Base-by-base conservation (phyloP, 495 filamentous ascomycete species). In the Penicillium coprophilum region DNA sequence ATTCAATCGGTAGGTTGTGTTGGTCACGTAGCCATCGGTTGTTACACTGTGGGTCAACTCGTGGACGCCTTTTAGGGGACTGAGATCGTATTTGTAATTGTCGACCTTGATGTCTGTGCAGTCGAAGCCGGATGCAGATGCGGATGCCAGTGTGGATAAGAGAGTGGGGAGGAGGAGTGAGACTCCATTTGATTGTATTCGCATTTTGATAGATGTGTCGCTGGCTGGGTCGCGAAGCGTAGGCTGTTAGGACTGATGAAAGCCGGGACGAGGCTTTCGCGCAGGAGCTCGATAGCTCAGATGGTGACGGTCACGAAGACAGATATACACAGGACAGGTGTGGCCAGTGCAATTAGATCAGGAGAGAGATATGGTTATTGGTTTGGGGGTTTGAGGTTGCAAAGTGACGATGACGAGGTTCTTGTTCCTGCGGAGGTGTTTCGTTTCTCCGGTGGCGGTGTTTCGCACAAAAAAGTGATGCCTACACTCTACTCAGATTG, bases 1-100 rank as follows among this genome's bases (percentile, higher is more conserved):
- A 61, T 97, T 89, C 34, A 98, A 68, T n/a, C 89, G 89, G 73
- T 92, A 96, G 9, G 89, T 96, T 7, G 85, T 91, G 64, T 96
- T 96, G 7, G 64, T 71, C 27, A 71, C 61, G 48, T 61, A 75
- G 2, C 65, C 74, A 0, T 78, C 82, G 2, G 72, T 70, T 23
- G 81, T 74, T 43, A 79, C 71, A 47, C 73, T 71, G 55, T 83
- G 80, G 34, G 84, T 82, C 24, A 95, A 77, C n/a, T 83, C 83
- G 66, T 91, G 87, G n/a, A 90, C 86, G 23, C 91, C 92, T 32
- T 77, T 80, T 9, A 97, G 80, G 19, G 77, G 50, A 12, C 66
- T 74, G 10, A 97, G 72, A 65, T 93, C 76, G 71, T 88, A 95
- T 28, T 72, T 75, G 63, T 81, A 72, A 32, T 73, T 72, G 45